Percentiles rank a stretch among this genome's conserved stretches.
These are phyloP conservation scores for Fusarium subglutinans DNA, from an alignment of 2,329 filamentous ascomycete genomes.

Conservation along the genomic window DNA sequence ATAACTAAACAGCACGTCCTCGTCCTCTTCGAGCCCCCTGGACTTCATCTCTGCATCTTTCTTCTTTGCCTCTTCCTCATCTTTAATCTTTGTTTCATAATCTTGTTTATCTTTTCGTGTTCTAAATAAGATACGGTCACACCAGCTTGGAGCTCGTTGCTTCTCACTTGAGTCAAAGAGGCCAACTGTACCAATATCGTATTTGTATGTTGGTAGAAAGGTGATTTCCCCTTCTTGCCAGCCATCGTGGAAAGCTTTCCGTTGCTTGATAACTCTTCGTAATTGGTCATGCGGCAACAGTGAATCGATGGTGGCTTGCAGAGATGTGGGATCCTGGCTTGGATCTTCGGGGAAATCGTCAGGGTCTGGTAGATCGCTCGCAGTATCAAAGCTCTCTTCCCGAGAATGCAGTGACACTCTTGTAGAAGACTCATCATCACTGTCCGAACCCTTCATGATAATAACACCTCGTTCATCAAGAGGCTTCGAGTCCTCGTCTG, in stretches of 20 bases:
- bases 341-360: slow-evolving; percentile 75
- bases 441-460: slow-evolving; percentile 55
- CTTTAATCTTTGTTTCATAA: slow-evolving; percentile 70
- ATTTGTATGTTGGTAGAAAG: slow-evolving; percentile 97
- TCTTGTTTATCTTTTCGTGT: slow-evolving; percentile 75
- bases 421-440: slow-evolving; percentile 56
- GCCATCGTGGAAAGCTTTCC: slow-evolving; percentile 88
- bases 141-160: slow-evolving; percentile 92
- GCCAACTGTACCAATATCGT: slow-evolving; percentile 91
- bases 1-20: slow-evolving; percentile 89
- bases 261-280: slow-evolving; percentile 73
- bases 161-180: slow-evolving; percentile 97
- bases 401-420: slow-evolving; percentile 47
- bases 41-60: slow-evolving; percentile 88
- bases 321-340: slow-evolving; percentile 80
- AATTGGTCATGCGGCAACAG: slow-evolving; percentile 92
- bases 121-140: slow-evolving; percentile 89
- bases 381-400: slow-evolving; percentile 52
- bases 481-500: slow-evolving; percentile 53
- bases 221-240: slow-evolving; percentile 90
- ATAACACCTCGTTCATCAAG: slow-evolving; percentile 62
- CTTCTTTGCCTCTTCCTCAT: slow-evolving; percentile 73
- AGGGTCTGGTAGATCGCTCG: slow-evolving; percentile 63
- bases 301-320: slow-evolving; percentile 89
- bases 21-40: slow-evolving; percentile 81